These are phyloP conservation scores for Begonia peltatifolia DNA, from an alignment of 306 rosid genomes.

Conservation along the genomic window DNA sequence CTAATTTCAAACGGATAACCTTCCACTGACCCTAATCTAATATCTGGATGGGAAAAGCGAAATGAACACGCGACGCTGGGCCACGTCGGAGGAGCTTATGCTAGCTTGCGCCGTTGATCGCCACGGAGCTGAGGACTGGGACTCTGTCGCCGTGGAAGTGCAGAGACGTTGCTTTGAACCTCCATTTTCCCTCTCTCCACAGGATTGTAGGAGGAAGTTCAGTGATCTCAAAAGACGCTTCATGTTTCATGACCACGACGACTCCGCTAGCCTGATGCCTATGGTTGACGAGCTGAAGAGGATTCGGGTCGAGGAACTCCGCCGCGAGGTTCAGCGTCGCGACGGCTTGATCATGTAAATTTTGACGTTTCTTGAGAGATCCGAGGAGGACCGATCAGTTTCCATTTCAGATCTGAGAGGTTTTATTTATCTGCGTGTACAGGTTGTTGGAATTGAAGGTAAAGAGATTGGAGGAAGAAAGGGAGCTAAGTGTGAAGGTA, in stretches of 20 bases:
- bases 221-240: slow-evolving; percentile 24
- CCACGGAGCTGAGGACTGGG: slow-evolving; percentile 34
- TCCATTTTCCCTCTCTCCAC: slow-evolving; percentile 13
- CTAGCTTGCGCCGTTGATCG: slow-evolving; percentile 40
- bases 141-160: slow-evolving; percentile 32
- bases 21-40: no score
- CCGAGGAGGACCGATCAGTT: slow-evolving; percentile 8
- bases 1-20: no score
- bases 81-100: slow-evolving; percentile 43
- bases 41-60: slow-evolving; percentile 1
- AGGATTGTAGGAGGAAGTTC: slow-evolving; percentile 22
- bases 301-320: slow-evolving; percentile 40
- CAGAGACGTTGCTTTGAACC: slow-evolving; percentile 12
- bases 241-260: slow-evolving; percentile 8
- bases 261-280: slow-evolving; percentile 5
- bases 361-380: slow-evolving; percentile 16
- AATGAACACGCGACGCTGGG: slow-evolving; percentile 35
- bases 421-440: slow-evolving; percentile 11
- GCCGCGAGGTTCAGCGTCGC: slow-evolving; percentile 33
- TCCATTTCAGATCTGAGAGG: slow-evolving; percentile 17
- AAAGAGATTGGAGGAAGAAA: slow-evolving; percentile 36
- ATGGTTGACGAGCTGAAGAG: slow-evolving; percentile 26
- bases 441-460: slow-evolving; percentile 52
- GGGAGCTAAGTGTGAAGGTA: slow-evolving; percentile 16
- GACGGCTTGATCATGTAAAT: slow-evolving; percentile 38